Evolutionary conservation across 2,329 filamentous ascomycete genomes (phyloP).

Genomic region (Xylariales sp.): DNA sequence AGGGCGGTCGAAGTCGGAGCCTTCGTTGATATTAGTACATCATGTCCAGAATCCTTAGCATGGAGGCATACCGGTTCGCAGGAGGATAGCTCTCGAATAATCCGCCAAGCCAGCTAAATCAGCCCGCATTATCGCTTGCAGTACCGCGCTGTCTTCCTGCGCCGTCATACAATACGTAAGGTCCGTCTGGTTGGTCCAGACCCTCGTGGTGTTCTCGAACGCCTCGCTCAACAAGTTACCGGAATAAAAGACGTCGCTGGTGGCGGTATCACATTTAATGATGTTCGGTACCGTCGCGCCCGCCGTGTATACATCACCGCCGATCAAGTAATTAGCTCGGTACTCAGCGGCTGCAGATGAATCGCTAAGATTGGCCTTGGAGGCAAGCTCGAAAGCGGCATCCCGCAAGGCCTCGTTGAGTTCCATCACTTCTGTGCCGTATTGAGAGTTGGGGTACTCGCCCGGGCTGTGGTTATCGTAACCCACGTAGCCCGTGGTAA

Average conservation of each 20-base stretch:
- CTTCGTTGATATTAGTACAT: conserved; percentile 24
- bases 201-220: conserved; percentile 48
- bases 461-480: conserved; percentile 52
- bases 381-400: conserved; percentile 44
- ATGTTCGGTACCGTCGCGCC: conserved; percentile 48
- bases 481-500: conserved; percentile 63
- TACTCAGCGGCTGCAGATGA: conserved; percentile 44
- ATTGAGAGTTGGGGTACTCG: conserved; percentile 53
- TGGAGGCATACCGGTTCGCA: conserved; percentile 59
- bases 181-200: conserved; percentile 62
- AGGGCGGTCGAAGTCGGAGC: conserved; percentile 67
- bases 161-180: conserved; percentile 64
- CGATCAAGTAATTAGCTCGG: conserved; percentile 45
- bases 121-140: conserved; percentile 60
- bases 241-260: conserved; percentile 68
- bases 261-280: conserved; percentile 62
- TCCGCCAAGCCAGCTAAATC: conserved; percentile 55
- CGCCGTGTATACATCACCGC: conserved; percentile 33
- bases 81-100: conserved; percentile 61
- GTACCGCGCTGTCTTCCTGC: conserved; percentile 67
- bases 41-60: too few species aligned
- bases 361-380: conserved; percentile 48
- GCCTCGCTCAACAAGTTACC: conserved; percentile 55
- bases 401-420: conserved; percentile 55
- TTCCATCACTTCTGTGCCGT: conserved; percentile 68